Conservation (phyloP, 306 rosid genomes). For the Cucurbita ficifolia region DNA sequence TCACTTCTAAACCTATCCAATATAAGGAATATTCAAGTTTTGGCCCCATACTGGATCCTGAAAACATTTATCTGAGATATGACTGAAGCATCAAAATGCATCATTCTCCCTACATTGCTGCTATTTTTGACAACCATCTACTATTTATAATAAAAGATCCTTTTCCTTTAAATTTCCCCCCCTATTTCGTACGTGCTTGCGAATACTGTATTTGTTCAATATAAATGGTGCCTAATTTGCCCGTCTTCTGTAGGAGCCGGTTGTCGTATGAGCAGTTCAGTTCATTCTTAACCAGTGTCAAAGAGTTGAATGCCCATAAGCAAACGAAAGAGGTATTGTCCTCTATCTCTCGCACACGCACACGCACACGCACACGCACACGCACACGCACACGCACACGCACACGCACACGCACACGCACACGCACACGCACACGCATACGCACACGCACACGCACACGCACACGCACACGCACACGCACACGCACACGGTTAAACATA, state of each 20-base stretch:
- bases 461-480: not conserved
- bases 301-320: slow-evolving; percentile 85
- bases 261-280: slow-evolving; percentile 91
- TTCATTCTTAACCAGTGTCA: slow-evolving; percentile 82
- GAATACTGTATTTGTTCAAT: not conserved
- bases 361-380: too few species aligned
- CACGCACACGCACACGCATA: too few species aligned
- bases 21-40: too few species aligned
- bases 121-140: not conserved
- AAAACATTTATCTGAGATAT: too few species aligned
- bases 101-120: too few species aligned
- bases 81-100: too few species aligned
- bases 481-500: not conserved
- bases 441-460: too few species aligned
- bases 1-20: too few species aligned
- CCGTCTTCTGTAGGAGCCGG: slow-evolving; percentile 51
- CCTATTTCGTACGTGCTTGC: not conserved
- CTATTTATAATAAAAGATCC: not conserved
- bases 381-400: not conserved
- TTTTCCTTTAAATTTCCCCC: not conserved
- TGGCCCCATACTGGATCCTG: too few species aligned
- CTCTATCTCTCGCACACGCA: not conserved
- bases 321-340: slow-evolving; percentile 63
- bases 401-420: not conserved
- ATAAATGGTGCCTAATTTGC: not conserved